Conservation (phyloP, 352 stramenopile genomes). For the Phytophthora kernoviae region DNA sequence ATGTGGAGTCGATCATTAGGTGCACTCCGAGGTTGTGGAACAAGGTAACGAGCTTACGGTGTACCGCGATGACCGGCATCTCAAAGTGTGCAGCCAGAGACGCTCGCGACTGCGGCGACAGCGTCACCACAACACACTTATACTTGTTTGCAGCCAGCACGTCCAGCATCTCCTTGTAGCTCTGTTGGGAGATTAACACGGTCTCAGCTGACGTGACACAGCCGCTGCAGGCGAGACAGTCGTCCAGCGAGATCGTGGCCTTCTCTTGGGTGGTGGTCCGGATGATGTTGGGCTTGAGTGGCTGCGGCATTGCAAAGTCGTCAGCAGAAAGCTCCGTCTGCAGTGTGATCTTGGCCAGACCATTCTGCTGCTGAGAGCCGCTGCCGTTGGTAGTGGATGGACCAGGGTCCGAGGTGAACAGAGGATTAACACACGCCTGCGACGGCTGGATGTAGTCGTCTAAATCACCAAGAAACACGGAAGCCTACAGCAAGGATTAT, state of each 20-base stretch:
- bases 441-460: conserved; percentile 95
- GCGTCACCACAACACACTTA: conserved; percentile 80
- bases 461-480: conserved; percentile 93
- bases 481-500: conserved; percentile 47
- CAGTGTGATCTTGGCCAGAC: conserved; percentile 76
- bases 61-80: conserved; percentile 63
- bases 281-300: conserved; percentile 79
- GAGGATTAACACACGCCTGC: conserved; percentile 93
- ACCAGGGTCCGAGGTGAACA: conserved; percentile 80
- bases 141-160: conserved; percentile 51
- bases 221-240: conserved; percentile 97
- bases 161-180: conserved; percentile 88
- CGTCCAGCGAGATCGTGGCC: conserved; percentile 94
- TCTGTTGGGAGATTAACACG: conserved; percentile 97
- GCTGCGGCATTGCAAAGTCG: conserved; percentile 51
- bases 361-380: conserved; percentile 17
- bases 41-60: conserved; percentile 77
- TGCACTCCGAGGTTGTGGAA: conserved; percentile 87
- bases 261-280: conserved; percentile 77
- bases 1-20: conserved; percentile 93
- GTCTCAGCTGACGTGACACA: conserved; percentile 98
- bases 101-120: conserved; percentile 89
- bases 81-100: conserved; percentile 87
- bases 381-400: conserved; percentile 15
- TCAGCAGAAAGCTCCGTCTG: conserved; percentile 70